Base-by-base conservation (phyloP, 2,329 filamentous ascomycete genomes). In the Xenoacremonium recifei region DNA sequence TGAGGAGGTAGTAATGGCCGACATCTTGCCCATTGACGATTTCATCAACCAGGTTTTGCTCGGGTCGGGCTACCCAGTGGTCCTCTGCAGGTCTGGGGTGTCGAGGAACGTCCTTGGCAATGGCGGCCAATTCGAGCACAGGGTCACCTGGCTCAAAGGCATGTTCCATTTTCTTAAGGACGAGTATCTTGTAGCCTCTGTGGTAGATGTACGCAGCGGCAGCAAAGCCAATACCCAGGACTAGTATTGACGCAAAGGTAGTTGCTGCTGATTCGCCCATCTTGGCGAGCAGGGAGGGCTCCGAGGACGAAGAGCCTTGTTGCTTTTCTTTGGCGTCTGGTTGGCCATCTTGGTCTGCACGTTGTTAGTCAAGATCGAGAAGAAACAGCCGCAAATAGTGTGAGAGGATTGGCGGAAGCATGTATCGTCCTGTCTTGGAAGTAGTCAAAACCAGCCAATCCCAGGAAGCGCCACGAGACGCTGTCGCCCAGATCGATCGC, bases 71-170 rank as follows among this genome's bases (percentile, higher is more conserved):
- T 37, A 97, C 82, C 93, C 93, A 96, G 41, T 67, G 64, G 37
- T 69, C 64, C 2, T 62, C 57, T 23, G 75, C 65, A 11, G 61
- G 58, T 19, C 62, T 69, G 33, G 65, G 57, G 17, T 67, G 61
- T 35, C 68, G 68, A 10, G 72, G 78, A 39, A 75, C 69, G 50
- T 77, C 74, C 58, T 77, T 85, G 52, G 69, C 78, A 47, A 77
- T 71, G 19, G 86, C 85, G 3, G 89, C 89, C 34, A 96, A 71
- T 43, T 87, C 91, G 15, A 92, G 79, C 19, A 92, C 89, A 1
- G 90, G 91, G 62, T 99, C 93, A 10, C 93, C 93, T 2, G 91
- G 90, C 44, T 86, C 77, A 65, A 99, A 99, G 18, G 93, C 93
- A 55, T 87, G 85, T 52, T 87, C 81, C 75, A 99, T 97, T 69